phyloP scores from a whole-genome alignment of 2,329 filamentous ascomycete species.

The Xylariaceae sp. region DNA sequence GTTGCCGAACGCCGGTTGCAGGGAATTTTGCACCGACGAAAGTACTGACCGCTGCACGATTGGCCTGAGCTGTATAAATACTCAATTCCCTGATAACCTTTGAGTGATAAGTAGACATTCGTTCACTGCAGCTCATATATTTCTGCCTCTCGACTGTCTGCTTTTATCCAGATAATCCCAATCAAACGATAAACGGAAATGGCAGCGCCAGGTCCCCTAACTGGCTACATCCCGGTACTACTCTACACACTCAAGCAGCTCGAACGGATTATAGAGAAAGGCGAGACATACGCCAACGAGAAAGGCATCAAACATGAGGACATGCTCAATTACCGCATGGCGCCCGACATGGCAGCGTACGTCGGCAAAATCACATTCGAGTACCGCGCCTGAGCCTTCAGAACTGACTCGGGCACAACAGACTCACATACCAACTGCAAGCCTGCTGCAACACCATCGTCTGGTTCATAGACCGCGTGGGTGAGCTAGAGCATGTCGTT shows the following conservation, averaged over 20 bases:
- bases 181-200: too few species aligned
- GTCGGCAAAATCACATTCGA: neutral
- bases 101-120: too few species aligned
- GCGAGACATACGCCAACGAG: conserved; percentile 7
- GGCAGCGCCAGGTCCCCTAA: neutral
- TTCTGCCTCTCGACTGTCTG: too few species aligned
- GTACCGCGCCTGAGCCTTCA: neutral
- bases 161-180: too few species aligned
- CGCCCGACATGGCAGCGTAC: conserved; percentile 12
- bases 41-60: too few species aligned
- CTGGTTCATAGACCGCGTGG: conserved; percentile 14
- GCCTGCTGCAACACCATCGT: conserved; percentile 14
- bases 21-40: too few species aligned
- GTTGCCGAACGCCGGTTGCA: too few species aligned
- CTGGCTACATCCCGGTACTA: conserved; percentile 8
- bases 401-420: neutral
- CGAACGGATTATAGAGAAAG: conserved; percentile 8
- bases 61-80: too few species aligned
- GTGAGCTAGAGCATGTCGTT: conserved; percentile 6
- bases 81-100: too few species aligned
- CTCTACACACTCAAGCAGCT: conserved; percentile 13
- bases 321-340: conserved; percentile 11
- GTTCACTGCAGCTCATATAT: too few species aligned
- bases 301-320: conserved; percentile 12
- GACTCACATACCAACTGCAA: conserved; percentile 13